Base-by-base conservation (phyloP, 768 basidiomycete species). In the Postia placenta region DNA sequence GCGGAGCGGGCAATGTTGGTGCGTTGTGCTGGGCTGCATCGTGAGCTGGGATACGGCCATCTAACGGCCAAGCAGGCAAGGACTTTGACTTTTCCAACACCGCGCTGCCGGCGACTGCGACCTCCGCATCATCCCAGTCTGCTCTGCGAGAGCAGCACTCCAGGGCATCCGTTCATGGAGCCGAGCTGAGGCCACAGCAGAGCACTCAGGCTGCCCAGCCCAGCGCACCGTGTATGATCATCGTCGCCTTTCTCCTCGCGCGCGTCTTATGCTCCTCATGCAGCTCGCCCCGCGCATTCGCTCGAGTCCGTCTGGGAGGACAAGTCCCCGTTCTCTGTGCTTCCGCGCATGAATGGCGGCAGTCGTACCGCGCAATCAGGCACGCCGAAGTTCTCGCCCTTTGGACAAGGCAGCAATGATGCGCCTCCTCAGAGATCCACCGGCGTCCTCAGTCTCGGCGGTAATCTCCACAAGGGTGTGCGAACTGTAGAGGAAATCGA, bases 61-160 rank as follows among this genome's bases (percentile, higher is more conserved):
- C 15, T 15, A 17, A 9, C 38, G 19, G 7, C 6, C 12, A 22
- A 37, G 9, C 62, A 93, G 92, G 88, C 64, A 88, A 84, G 63
- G 92, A 95, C 68, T 96, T 95, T 64, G 90, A 95, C 72, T 96
- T 94, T 67, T 72, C 84, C 17, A 75, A 68, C 44, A 73, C 69
- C 40, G 48, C 65, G 5, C 48, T 74, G 47, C 65, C 63, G 45
- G 61, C 66, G 45, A 61, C 62, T 48, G 58, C 52, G 44, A 56
- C 58, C 14, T 47, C 30, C 15, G 30, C 30, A 15, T 15, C 30
- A 15, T 33, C 54, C 12, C 51, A 51, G 5, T n/a, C 53, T 37
- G 35, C 42, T 7, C 30, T 7, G 7, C 30, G 15, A 33, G 7
- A 15, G 30, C 30, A 33, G 30, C 30, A 33, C 9, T 7, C 30